Percentiles rank a stretch among this genome's conserved stretches.
Conservation (phyloP, 2,329 filamentous ascomycete species). For the Myriosclerotinia scirpicola region DNA sequence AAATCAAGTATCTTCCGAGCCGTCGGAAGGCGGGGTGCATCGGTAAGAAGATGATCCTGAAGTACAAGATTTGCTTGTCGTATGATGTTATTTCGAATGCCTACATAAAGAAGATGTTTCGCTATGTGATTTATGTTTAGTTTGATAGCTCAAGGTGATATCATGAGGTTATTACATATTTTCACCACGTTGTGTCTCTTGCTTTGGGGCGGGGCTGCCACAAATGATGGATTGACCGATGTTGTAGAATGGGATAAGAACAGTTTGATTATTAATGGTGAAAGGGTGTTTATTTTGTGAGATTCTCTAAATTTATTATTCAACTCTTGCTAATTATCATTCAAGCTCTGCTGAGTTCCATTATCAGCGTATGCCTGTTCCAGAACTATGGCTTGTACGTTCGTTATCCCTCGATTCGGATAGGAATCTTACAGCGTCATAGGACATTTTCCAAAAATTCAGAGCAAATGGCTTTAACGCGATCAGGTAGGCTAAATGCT, state of each 20-base stretch:
- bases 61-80: background rate
- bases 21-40: constrained; percentile 16
- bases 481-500: constrained; percentile 41
- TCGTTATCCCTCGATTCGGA: background rate
- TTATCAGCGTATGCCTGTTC: constrained; percentile 53
- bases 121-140: background rate
- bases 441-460: constrained; percentile 56
- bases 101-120: constrained; percentile 8
- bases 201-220: constrained; percentile 38
- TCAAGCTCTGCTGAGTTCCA: constrained; percentile 48
- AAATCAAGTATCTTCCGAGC: constrained; percentile 7
- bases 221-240: constrained; percentile 46
- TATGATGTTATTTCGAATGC: background rate
- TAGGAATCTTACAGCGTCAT: constrained; percentile 33
- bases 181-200: constrained; percentile 32
- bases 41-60: background rate
- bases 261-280: constrained; percentile 51
- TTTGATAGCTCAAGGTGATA: constrained; percentile 1
- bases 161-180: constrained; percentile 34
- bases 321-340: constrained; percentile 17
- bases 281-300: constrained; percentile 49
- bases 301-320: background rate
- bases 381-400: constrained; percentile 50
- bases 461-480: constrained; percentile 54
- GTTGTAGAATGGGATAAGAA: constrained; percentile 54